Percentiles rank a stretch among this genome's conserved stretches.
These are phyloP conservation scores for Phytophthora melonis DNA, from an alignment of 352 stramenopile genomes.

Conservation along the genomic window DNA sequence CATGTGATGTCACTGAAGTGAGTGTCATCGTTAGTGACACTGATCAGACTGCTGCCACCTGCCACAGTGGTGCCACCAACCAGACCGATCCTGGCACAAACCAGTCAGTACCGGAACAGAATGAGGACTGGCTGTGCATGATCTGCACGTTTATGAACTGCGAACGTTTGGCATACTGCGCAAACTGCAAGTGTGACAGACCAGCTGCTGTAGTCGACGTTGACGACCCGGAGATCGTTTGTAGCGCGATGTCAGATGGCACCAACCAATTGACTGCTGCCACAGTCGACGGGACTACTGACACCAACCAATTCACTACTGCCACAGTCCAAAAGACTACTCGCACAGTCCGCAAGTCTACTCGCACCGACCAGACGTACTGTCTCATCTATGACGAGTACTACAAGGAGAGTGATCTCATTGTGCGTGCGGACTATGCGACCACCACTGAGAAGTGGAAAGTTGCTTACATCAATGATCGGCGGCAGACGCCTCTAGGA, in stretches of 20 bases:
- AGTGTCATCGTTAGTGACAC: background rate
- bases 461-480: slow-evolving; percentile 2
- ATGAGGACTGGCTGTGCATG: background rate
- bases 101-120: background rate
- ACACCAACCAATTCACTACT: background rate
- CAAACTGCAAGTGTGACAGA: background rate
- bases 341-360: background rate
- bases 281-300: background rate
- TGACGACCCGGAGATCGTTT: background rate
- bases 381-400: slow-evolving; percentile 3
- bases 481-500: background rate
- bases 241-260: background rate
- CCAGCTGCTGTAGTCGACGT: background rate
- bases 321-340: background rate
- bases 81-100: background rate
- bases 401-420: background rate
- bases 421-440: background rate
- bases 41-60: background rate
- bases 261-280: background rate
- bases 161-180: background rate
- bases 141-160: background rate
- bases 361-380: background rate
- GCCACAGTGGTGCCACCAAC: background rate
- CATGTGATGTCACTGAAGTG: background rate
- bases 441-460: slow-evolving; percentile 5